Percentiles rank a stretch among this genome's conserved stretches.
Evolutionary conservation across 345 rosid genomes (phyloP).

Genomic region (Streptanthus diversifolius): DNA sequence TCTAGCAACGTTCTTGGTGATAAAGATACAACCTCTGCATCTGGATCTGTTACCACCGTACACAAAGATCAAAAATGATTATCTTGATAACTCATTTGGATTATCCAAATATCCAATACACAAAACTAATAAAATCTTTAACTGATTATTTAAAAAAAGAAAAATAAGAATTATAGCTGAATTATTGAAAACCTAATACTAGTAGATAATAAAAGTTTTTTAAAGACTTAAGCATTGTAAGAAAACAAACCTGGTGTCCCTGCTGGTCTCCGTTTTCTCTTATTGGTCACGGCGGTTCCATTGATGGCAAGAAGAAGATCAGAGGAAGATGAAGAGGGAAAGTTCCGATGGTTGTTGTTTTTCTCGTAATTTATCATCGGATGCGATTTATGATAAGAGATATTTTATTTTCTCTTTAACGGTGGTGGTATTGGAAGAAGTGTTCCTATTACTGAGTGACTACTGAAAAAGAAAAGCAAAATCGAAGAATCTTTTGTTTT

Average conservation of each 20-base stretch:
- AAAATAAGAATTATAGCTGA: neutral
- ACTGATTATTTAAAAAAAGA: neutral
- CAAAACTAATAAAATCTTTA: neutral
- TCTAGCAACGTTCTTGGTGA: conserved; percentile 87
- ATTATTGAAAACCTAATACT: conserved; percentile 14
- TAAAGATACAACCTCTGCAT: conserved; percentile 85
- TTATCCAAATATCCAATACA: neutral
- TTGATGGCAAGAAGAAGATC: conserved; percentile 24
- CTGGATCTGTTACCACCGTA: conserved; percentile 67
- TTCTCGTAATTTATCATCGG: conserved; percentile 24
- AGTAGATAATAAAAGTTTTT: neutral
- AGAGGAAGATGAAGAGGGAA: conserved; percentile 18
- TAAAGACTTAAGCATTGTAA: neutral
- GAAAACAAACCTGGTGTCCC: conserved; percentile 72
- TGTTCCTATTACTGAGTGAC: neutral
- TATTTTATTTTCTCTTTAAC: neutral
- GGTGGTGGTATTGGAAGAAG: conserved; percentile 2
- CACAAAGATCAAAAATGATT: neutral
- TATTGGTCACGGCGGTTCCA: conserved; percentile 23
- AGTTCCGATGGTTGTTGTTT: conserved; percentile 9
- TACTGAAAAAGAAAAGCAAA: conserved; percentile 28
- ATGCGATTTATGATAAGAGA: neutral
- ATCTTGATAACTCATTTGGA: neutral
- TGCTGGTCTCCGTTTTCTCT: conserved; percentile 79
- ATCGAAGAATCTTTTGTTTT: conserved; percentile 28